Percentiles rank a stretch among this genome's conserved stretches.
phyloP scores from a whole-genome alignment of 768 basidiomycete species.

The Leccinum arenicola region DNA sequence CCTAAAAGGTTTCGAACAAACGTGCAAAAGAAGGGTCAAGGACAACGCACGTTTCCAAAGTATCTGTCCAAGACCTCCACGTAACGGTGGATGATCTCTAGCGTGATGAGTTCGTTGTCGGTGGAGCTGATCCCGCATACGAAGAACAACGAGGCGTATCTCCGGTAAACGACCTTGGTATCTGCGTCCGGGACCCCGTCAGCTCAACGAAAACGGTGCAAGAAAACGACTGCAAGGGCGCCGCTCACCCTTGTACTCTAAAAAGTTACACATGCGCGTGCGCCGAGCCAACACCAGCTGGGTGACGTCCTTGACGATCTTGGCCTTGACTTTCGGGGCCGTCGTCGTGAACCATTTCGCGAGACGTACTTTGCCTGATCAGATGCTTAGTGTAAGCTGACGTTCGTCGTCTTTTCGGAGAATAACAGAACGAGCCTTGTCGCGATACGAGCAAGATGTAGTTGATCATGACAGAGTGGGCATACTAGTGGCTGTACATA shows the following conservation, averaged over 20 bases:
- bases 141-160: conserved; percentile 96
- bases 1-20: conserved; percentile 37
- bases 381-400: conserved; percentile 11
- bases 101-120: conserved; percentile 89
- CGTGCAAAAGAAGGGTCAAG: background rate
- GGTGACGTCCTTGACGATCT: conserved; percentile 95
- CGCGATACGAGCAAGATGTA: conserved; percentile 93
- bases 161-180: conserved; percentile 87
- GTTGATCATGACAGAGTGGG: conserved; percentile 62
- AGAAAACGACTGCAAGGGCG: background rate
- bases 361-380: conserved; percentile 83
- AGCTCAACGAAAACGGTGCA: conserved; percentile 26
- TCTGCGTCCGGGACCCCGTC: conserved; percentile 38
- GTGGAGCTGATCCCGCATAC: conserved; percentile 77
- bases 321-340: conserved; percentile 74
- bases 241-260: conserved; percentile 89
- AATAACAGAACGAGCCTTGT: conserved; percentile 58
- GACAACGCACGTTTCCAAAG: conserved; percentile 41
- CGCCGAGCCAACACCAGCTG: conserved; percentile 86
- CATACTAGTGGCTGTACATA: conserved; percentile 25
- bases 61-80: conserved; percentile 82
- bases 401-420: background rate
- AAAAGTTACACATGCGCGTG: conserved; percentile 91
- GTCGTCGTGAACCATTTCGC: conserved; percentile 96
- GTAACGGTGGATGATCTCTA: conserved; percentile 93